Conservation (phyloP, 1,284 basidiomycete species). For the Ceratobasidium sp. region DNA sequence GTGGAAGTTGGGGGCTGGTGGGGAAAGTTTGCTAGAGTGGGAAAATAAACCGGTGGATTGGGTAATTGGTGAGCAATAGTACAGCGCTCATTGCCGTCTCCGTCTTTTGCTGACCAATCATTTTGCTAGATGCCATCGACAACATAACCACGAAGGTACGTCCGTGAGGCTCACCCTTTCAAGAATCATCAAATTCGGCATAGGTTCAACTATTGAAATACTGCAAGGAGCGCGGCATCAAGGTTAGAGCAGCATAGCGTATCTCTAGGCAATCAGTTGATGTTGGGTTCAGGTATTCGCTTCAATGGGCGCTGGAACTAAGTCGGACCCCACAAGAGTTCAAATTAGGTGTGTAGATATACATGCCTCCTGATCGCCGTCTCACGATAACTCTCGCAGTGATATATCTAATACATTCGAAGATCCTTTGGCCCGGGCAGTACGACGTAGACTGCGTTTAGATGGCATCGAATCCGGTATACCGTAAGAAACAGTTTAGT, state of each 20-base stretch:
- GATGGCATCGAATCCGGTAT: constrained; percentile 78
- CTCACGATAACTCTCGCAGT: constrained; percentile 54
- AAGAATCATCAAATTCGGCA: neutral
- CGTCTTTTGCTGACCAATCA: constrained; percentile 25
- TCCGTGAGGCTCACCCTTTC: neutral
- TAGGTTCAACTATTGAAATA: constrained; percentile 83
- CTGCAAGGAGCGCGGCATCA: constrained; percentile 79
- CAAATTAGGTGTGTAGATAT: constrained; percentile 72
- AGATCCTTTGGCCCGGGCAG: constrained; percentile 93
- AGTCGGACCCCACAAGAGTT: constrained; percentile 92
- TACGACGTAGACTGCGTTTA: constrained; percentile 80
- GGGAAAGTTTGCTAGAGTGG: constrained; percentile 71
- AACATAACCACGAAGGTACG: constrained; percentile 89
- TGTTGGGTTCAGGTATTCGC: constrained; percentile 78
- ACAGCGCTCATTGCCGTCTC: neutral
- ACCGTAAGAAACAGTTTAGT: constrained; percentile 57
- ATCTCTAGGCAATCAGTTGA: neutral
- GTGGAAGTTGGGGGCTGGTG: constrained; percentile 77
- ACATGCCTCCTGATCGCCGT: neutral
- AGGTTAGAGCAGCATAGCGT: constrained; percentile 58
- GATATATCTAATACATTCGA: constrained; percentile 95
- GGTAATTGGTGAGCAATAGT: constrained; percentile 74
- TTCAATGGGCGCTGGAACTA: constrained; percentile 98
- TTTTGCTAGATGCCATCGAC: constrained; percentile 84
- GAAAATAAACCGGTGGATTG: constrained; percentile 74